phyloP scores from a whole-genome alignment of 2,329 filamentous ascomycete genomes.

The Tolypocladium ophioglossoides region DNA sequence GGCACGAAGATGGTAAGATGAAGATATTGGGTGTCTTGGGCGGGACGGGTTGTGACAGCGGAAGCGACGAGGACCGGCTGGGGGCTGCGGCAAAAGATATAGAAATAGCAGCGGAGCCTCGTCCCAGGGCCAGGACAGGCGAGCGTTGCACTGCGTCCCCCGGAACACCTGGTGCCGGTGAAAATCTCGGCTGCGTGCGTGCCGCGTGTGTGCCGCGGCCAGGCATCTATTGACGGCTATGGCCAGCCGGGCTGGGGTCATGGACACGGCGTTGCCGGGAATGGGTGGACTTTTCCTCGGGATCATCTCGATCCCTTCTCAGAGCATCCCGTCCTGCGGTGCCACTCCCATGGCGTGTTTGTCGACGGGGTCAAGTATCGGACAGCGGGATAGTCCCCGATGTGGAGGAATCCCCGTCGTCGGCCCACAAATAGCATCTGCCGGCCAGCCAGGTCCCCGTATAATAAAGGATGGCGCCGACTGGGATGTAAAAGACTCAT shows the following conservation, averaged over 20 bases:
- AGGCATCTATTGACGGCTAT: neutral
- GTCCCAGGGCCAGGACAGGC: neutral
- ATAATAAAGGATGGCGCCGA: neutral
- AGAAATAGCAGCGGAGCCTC: neutral
- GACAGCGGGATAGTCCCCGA: neutral
- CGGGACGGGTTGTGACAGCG: neutral
- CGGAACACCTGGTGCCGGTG: neutral
- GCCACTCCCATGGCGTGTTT: neutral
- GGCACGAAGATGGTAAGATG: neutral
- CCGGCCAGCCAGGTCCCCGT: neutral
- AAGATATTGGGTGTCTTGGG: neutral
- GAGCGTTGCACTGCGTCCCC: neutral
- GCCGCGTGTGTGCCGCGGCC: no score
- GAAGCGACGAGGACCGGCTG: neutral
- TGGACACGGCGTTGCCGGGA: no score
- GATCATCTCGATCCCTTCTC: neutral
- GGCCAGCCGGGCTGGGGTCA: neutral
- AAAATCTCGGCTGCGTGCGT: neutral
- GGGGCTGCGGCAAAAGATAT: neutral
- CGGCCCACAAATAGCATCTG: neutral
- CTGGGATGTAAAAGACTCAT: no score
- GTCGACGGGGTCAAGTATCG: neutral
- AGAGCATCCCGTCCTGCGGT: neutral
- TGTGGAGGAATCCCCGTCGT: neutral
- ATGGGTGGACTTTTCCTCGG: no score